Conservation (phyloP, 2,329 filamentous ascomycete genomes). For the Ceratocystis colombiana region DNA sequence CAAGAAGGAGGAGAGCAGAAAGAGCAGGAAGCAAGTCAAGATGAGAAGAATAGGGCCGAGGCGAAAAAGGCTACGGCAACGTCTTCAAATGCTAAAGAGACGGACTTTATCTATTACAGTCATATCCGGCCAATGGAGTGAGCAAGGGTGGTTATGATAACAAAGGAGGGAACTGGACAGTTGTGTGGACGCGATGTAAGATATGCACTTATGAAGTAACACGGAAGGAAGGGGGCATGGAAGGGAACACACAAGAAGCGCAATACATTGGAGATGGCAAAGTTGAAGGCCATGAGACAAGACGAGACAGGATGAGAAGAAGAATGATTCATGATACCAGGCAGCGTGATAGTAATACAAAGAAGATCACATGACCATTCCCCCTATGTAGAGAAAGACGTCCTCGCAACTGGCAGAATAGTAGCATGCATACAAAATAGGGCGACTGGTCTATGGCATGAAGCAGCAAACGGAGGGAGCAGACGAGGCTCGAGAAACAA, state of each 20-base stretch:
- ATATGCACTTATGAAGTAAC: background rate
- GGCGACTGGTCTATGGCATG: background rate
- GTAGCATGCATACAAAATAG: background rate
- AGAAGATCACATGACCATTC: conserved; percentile 13
- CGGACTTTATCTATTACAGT: conserved; percentile 11
- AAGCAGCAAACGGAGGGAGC: background rate
- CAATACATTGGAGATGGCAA: no score
- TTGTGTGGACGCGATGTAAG: background rate
- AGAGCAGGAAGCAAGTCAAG: background rate
- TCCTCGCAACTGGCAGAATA: background rate
- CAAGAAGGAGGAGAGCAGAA: background rate
- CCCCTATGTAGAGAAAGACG: no score
- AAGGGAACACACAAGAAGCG: no score
- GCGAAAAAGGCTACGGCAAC: background rate
- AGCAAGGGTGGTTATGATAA: background rate
- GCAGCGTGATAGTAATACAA: conserved; percentile 14
- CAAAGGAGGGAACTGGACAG: background rate
- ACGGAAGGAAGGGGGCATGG: background rate
- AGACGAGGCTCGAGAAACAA: background rate
- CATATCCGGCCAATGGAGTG: conserved; percentile 18
- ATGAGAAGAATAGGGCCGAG: background rate
- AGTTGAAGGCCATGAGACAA: no score
- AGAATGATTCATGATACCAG: conserved; percentile 14
- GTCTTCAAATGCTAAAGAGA: background rate
- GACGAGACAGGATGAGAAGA: background rate